Evolutionary conservation across 306 rosid genomes (phyloP), one percentile per base, ranked within the genome.

Genomic region (Mimosa pudica): DNA sequence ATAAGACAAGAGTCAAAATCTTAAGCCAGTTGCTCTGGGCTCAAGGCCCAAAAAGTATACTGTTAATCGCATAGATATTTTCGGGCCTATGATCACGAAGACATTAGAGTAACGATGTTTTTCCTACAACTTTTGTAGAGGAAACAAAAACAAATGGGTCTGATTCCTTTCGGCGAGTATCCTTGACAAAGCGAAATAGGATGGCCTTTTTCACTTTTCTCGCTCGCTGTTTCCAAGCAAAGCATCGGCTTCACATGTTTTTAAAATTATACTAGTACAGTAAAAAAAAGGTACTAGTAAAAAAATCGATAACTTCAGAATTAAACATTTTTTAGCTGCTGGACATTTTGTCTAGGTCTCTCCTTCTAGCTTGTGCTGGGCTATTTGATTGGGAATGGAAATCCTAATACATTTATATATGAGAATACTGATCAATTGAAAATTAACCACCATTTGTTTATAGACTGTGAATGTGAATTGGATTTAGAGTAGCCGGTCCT

Each of bases 91-190:
- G 11, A 57, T 8, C 12, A 57, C 2, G 63, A n/a, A 8, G 32
- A 57, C 32, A n/a, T 57, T 52, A 1, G 17, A 38, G 42, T 38
- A 38, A 38, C 42, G 42, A 0, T 38, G 3, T 38, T 38, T 38
- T 38, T 38, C 42, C 42, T 38, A 38, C 42, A 38, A 38, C 5
- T 38, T 38, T 38, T 38, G 42, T 38, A 5, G 42, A 4, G 52
- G 52, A 47, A 9, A 47, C 52, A 3, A 13, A 54, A 9, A 33
- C 9, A n/a, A 58, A 18, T 0, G 36, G 36, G 36, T 44, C n/a
- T 44, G 52, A 47, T 3, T 6, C 42, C 74, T 70, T 70, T 70
- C 74, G 74, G 74, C 58, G 60, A 11, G 42, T 16, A 20, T 54
- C 48, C 73, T 44, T 45, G 0, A 69, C 38, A 20, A 46, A 46